phyloP scores from a whole-genome alignment of 805 yeast species.

The Middelhovenomyces tepae region DNA sequence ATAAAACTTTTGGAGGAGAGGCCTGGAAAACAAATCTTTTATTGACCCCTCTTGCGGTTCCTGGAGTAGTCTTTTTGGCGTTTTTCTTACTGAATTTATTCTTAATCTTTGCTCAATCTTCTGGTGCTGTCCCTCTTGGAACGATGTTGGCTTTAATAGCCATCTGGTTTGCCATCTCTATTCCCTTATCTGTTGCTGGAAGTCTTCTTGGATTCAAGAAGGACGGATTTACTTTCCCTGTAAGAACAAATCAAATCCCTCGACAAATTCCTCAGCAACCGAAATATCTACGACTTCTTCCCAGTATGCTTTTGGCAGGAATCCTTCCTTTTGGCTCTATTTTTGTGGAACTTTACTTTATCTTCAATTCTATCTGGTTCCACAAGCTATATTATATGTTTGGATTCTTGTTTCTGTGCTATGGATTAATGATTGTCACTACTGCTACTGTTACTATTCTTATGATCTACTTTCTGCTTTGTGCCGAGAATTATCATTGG shows the following conservation, averaged over 20 bases:
- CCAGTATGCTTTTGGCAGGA: constrained; percentile 70
- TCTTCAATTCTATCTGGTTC: constrained; percentile 87
- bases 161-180: constrained; percentile 78
- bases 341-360: constrained; percentile 90
- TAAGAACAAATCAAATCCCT: constrained; percentile 89
- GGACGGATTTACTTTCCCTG: constrained; percentile 57
- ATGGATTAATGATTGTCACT: constrained; percentile 71
- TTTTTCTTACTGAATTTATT: constrained; percentile 74
- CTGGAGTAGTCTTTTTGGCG: constrained; percentile 59
- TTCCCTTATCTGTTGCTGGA: constrained; percentile 81
- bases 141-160: constrained; percentile 73
- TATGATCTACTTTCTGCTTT: constrained; percentile 73
- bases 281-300: constrained; percentile 61
- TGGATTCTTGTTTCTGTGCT: constrained; percentile 88
- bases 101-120: constrained; percentile 65
- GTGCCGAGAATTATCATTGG: constrained; percentile 93
- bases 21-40: constrained; percentile 81
- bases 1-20: constrained; percentile 86
- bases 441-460: constrained; percentile 73
- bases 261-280: constrained; percentile 93
- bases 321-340: constrained; percentile 91
- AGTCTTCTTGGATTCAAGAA: constrained; percentile 66
- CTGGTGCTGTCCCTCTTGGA: constrained; percentile 92
- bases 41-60: constrained; percentile 76
- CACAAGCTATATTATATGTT: constrained; percentile 93